Base-by-base conservation (phyloP, 2,329 filamentous ascomycete genomes). In the Zymoseptoria pseudotritici region DNA sequence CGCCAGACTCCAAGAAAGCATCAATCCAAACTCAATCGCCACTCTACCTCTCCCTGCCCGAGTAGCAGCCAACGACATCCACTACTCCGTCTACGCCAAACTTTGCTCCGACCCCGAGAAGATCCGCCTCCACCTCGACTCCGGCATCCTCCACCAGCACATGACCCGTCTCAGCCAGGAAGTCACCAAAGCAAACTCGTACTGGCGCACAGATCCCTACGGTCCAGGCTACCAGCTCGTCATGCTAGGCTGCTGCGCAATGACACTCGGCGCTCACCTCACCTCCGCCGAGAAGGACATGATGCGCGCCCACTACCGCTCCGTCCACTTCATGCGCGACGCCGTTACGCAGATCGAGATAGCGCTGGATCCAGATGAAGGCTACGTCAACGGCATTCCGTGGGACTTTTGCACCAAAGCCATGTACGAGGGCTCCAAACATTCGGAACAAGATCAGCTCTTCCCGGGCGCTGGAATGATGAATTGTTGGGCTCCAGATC, bases 221-320 rank as follows among this genome's bases (percentile, higher is more conserved):
- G 57, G 57, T 19, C 57, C 57, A 17, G 57, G 53, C 10, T 61
- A 63, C 56, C 26, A 58, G 1, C 36, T 60, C 24, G 56, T 61
- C 5, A 54, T 63, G 29, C 54, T 65, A 2, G 58, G 56, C 9
- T 61, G 57, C 9, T 59, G 55, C 26, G 58, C 61, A 20, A 63
- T 63, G 61, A 42, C 58, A 1, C 29, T 58, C 5, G 56, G 56
- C 20, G 56, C 56, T 10, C 22, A 22, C 8, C 13, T 58, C 26
- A 21, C 50, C 19, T n/a, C 29, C 4, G n/a, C 52, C 29, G 24
- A 58, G n/a, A 52, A n/a, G 21, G 50, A 20, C 6, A 29, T 19
- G 20, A 29, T 53, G 52, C 22, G 52, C 52, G 19, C 22, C 22
- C 22, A 53, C 55, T 53, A 57, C 56, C 22, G 29, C 19, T n/a